Evolutionary conservation across 228 moss, liverwort and hornwort species (phyloP).

Genomic region (Sphagnum fallax): DNA sequence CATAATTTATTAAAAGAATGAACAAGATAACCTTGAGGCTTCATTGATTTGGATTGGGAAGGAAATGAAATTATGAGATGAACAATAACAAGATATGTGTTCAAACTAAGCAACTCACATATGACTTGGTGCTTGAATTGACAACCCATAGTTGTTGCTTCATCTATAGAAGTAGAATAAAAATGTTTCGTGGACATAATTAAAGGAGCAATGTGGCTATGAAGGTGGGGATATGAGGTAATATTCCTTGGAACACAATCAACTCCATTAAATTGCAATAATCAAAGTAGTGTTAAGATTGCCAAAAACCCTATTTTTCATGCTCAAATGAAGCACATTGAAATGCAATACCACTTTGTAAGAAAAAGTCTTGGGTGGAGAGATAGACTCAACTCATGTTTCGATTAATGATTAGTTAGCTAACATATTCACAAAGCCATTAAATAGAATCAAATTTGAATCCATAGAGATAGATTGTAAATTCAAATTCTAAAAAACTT

Average conservation of each 20-base stretch:
- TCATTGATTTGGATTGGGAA: constrained; percentile 3
- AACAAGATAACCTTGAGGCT: neutral
- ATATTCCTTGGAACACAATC: neutral
- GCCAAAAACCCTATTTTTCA: constrained; percentile 9
- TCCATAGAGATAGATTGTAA: neutral
- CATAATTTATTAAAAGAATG: neutral
- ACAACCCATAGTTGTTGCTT: constrained; percentile 2
- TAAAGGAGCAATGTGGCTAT: constrained; percentile 1
- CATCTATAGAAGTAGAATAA: constrained; percentile 4
- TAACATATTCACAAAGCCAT: constrained; percentile 2
- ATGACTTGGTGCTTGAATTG: constrained; percentile 5
- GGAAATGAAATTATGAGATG: neutral
- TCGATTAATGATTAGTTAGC: neutral
- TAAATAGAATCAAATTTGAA: neutral
- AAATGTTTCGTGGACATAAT: neutral
- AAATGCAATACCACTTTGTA: constrained; percentile 5
- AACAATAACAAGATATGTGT: neutral
- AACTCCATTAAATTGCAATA: constrained; percentile 1
- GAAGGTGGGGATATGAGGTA: neutral
- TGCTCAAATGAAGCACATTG: constrained; percentile 2
- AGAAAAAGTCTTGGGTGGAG: neutral
- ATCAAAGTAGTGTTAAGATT: constrained; percentile 3
- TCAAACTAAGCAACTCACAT: neutral
- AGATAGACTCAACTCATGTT: neutral
- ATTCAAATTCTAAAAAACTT: neutral